Evolutionary conservation across 495 filamentous ascomycete species (phyloP).

Genomic region (Aspergillus taichungensis): DNA sequence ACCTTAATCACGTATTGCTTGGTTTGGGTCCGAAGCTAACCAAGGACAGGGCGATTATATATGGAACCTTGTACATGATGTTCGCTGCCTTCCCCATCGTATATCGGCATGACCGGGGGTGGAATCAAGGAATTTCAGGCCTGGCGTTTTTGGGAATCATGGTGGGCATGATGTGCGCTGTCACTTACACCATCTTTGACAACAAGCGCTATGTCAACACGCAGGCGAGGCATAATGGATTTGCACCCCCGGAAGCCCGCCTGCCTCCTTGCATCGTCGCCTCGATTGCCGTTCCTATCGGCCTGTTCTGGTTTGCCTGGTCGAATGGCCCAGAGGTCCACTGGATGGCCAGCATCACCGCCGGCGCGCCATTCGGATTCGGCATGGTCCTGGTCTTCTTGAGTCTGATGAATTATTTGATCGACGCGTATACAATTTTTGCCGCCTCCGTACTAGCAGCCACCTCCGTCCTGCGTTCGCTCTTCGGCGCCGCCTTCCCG

Average conservation of each 20-base stretch:
- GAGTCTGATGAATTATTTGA: conserved; percentile 55
- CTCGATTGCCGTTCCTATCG: conserved; percentile 17
- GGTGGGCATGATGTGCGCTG: conserved; percentile 55
- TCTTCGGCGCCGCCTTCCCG: conserved; percentile 61
- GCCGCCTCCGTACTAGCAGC: conserved; percentile 62
- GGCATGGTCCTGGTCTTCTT: conserved; percentile 56
- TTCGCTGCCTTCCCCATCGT: conserved; percentile 70
- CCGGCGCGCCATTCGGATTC: conserved; percentile 52
- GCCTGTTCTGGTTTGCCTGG: conserved; percentile 51
- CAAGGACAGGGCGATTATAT: conserved; percentile 39
- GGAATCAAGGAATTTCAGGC: conserved; percentile 52
- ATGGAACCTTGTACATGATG: conserved; percentile 60
- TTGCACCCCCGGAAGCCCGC: conserved; percentile 24
- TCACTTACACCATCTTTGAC: conserved; percentile 21
- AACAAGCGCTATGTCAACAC: conserved; percentile 20
- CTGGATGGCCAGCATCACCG: conserved; percentile 48
- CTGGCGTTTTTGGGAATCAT: conserved; percentile 65
- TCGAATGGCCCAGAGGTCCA: conserved; percentile 51
- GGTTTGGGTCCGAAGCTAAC: too few species aligned
- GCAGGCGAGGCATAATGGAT: conserved; percentile 1
- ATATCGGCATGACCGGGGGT: conserved; percentile 56
- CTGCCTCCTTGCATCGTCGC: conserved; percentile 19
- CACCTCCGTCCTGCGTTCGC: conserved; percentile 49
- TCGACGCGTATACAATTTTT: conserved; percentile 60
- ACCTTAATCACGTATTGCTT: too few species aligned